phyloP scores from a whole-genome alignment of 1,139 yeast genomes.

The Kazachstania sp. region DNA sequence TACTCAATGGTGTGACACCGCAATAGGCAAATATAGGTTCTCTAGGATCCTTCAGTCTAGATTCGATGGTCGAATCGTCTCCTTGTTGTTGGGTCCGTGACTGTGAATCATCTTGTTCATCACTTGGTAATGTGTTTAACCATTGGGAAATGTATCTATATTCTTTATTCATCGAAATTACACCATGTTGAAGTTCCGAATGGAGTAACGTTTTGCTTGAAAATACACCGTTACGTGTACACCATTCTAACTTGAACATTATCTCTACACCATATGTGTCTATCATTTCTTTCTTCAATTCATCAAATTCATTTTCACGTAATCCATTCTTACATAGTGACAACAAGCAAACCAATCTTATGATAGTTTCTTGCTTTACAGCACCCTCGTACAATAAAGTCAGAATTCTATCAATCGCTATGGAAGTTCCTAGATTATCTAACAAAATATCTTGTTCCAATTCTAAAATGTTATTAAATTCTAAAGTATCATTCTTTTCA shows the following conservation, averaged over 20 bases:
- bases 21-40: slow-evolving; percentile 30
- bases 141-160: slow-evolving; percentile 19
- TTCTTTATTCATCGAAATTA: slow-evolving; percentile 14
- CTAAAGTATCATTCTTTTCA: slow-evolving; percentile 32
- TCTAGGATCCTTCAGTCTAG: slow-evolving; percentile 10
- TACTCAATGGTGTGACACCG: slow-evolving; percentile 29
- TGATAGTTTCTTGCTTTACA: slow-evolving; percentile 10
- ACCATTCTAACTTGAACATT: slow-evolving; percentile 20
- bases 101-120: slow-evolving; percentile 13
- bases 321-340: slow-evolving; percentile 24
- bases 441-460: slow-evolving; percentile 50
- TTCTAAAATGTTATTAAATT: slow-evolving; percentile 50
- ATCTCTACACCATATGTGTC: slow-evolving; percentile 27
- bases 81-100: slow-evolving; percentile 4
- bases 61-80: not conserved
- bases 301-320: slow-evolving; percentile 24
- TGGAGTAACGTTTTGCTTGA: slow-evolving; percentile 11
- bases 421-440: slow-evolving; percentile 17
- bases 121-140: slow-evolving; percentile 23
- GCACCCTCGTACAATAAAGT: slow-evolving; percentile 24
- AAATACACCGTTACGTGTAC: slow-evolving; percentile 18
- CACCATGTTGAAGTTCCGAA: not conserved
- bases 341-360: slow-evolving; percentile 21
- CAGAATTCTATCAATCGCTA: slow-evolving; percentile 16
- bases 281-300: slow-evolving; percentile 23